phyloP scores from a whole-genome alignment of 257 asterid species.

The Salvia miltiorrhiza region DNA sequence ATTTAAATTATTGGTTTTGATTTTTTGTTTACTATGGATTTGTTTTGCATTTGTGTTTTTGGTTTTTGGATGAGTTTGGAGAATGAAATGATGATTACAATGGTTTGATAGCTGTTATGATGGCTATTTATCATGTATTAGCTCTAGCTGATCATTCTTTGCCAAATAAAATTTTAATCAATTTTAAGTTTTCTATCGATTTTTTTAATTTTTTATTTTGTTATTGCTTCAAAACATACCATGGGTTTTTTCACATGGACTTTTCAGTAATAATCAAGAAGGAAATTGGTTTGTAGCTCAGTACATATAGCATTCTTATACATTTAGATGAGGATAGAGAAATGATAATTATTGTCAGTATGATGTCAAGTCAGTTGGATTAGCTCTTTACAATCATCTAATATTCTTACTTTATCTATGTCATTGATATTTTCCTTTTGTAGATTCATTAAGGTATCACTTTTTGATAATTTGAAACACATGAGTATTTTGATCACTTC shows the following conservation, averaged over 20 bases:
- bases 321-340: not conserved
- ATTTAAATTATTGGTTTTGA: not conserved
- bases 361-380: no score
- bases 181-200: not conserved
- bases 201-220: not conserved
- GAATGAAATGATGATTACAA: constrained; percentile 33
- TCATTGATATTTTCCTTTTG: not conserved
- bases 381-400: constrained; percentile 21
- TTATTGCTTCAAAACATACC: not conserved
- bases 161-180: not conserved
- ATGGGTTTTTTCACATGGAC: no score
- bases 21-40: not conserved
- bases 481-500: not conserved
- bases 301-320: no score
- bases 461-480: not conserved
- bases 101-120: constrained; percentile 45
- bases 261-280: no score
- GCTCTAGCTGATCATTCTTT: constrained; percentile 65
- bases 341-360: no score
- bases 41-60: not conserved
- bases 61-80: not conserved
- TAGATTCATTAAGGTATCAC: not conserved
- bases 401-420: not conserved
- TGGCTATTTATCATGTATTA: constrained; percentile 57
- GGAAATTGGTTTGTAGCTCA: not conserved